Base-by-base conservation (phyloP, 108 stramenopile species). In the Tribonema minus region DNA sequence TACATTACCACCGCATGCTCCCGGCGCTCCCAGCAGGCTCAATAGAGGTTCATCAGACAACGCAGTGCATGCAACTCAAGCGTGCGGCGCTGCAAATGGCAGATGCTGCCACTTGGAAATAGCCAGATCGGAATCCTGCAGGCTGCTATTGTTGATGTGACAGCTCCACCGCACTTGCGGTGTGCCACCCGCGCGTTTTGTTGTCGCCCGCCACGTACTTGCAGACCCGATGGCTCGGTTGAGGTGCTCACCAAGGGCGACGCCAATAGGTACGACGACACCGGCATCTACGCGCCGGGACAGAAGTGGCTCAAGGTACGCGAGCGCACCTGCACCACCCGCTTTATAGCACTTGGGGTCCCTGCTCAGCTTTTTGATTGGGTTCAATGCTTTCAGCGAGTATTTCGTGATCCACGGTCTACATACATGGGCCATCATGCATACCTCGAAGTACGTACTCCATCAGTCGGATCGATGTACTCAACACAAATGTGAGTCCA, bases 221-320 rank as follows among this genome's bases (percentile, higher is more conserved):
- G 3, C 79, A 85, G 84, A 65, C 69, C 89, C 68, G 90, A 90
- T 70, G 85, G 85, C 25, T 58, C 58, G 34, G 92, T 96, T 23
- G 94, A 96, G 73, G 80, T 96, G 60, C 85, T 99, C 30, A 99
- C 99, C 38, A 99, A 99, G 86, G 99, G 99, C 7, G 99, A 99
- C 85, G 98, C 96, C 84, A 99, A 99, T 74, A 88, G 93, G 28
- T 93, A 98, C 6, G 95, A 98, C 85, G 99, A 99, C 90, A 90
- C 96, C 26, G 95, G 95, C 34, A 75, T 99, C 41, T 99, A 99
- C 87, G 97, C 96, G 26, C 96, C 95, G 5, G 99, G 99, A 36
- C 99, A 99, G 85, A 83, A 95, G 62, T 99, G 99, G 99, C 89
- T 99, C 62, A 9, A 54, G 46, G 46, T 54, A 54, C 20, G 20